A percentile compares a stretch with the other conserved stretches of the same genome.
phyloP scores from a whole-genome alignment of 768 basidiomycete species.

The Hemileccinum impolitum region DNA sequence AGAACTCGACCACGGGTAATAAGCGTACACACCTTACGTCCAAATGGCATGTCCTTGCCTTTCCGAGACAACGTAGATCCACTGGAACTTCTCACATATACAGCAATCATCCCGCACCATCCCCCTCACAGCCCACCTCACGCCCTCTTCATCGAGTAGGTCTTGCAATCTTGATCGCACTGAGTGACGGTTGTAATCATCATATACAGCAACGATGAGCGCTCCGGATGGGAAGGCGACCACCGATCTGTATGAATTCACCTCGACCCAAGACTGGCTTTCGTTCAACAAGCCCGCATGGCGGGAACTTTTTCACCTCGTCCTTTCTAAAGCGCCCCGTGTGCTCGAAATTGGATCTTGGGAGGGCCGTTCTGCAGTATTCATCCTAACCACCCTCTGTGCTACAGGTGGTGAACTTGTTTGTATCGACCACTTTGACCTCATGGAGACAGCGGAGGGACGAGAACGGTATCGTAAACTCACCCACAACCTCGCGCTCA shows the following conservation, averaged over 20 bases:
- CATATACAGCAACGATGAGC: constrained; percentile 14
- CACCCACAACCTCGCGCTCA: constrained; percentile 44
- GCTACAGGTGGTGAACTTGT: constrained; percentile 41
- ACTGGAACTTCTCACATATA: constrained; percentile 18
- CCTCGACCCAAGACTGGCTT: constrained; percentile 56
- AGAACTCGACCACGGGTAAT: not conserved
- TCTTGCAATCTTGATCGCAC: not conserved
- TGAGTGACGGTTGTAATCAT: not conserved
- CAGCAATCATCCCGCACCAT: not conserved
- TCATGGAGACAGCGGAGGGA: constrained; percentile 47
- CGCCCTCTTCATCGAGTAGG: constrained; percentile 1
- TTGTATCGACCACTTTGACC: constrained; percentile 60
- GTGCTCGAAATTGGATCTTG: constrained; percentile 58
- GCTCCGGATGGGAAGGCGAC: not conserved
- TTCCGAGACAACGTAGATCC: not conserved
- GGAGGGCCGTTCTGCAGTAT: constrained; percentile 63
- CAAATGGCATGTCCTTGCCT: constrained; percentile 6
- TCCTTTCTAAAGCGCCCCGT: constrained; percentile 39
- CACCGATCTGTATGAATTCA: constrained; percentile 38
- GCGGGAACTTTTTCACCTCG: constrained; percentile 38
- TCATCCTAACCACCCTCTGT: constrained; percentile 49
- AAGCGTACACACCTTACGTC: constrained; percentile 4
- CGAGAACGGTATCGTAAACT: constrained; percentile 42
- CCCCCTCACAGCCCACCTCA: not conserved
- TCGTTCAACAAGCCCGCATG: constrained; percentile 43